A percentile compares a stretch with the other conserved stretches of the same genome.
phyloP scores from a whole-genome alignment of 2,329 filamentous ascomycete genomes.

The Aspergillus brunneoviolaceus region DNA sequence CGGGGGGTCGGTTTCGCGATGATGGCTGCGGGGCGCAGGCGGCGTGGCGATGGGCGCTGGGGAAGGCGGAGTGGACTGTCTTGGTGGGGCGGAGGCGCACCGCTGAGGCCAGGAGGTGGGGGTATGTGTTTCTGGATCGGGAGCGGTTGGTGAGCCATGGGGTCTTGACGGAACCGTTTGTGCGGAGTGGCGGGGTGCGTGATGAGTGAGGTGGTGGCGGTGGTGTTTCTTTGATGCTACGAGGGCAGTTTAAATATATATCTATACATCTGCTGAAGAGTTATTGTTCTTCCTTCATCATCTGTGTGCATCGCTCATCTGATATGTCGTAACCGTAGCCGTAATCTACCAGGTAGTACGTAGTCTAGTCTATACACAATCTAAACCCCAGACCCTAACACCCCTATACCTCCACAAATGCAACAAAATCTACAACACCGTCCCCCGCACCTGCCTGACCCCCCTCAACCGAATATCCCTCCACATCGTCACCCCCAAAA shows the following conservation, averaged over 20 bases:
- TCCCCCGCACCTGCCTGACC: slow-evolving; percentile 11
- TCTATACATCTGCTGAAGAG: too few species aligned
- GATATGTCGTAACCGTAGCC: too few species aligned
- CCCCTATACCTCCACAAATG: not conserved
- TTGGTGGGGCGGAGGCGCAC: not conserved
- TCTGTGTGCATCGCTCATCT: too few species aligned
- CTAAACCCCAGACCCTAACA: too few species aligned
- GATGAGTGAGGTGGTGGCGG: not conserved
- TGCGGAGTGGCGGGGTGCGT: not conserved
- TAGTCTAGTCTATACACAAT: too few species aligned
- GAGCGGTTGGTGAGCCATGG: not conserved
- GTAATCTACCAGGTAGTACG: too few species aligned
- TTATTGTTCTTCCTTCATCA: too few species aligned
- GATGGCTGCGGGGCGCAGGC: not conserved
- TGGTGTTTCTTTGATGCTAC: not conserved
- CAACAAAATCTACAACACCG: not conserved
- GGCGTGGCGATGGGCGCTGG: not conserved
- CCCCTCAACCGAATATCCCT: slow-evolving; percentile 9
- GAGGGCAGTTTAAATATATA: too few species aligned
- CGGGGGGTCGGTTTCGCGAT: not conserved
- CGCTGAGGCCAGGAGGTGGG: not conserved
- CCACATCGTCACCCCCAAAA: slow-evolving; percentile 7
- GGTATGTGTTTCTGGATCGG: not conserved
- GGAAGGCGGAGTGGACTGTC: not conserved
- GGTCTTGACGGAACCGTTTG: not conserved